Conservation (phyloP, 2,329 filamentous ascomycete species). For the Lachnellula suecica region DNA sequence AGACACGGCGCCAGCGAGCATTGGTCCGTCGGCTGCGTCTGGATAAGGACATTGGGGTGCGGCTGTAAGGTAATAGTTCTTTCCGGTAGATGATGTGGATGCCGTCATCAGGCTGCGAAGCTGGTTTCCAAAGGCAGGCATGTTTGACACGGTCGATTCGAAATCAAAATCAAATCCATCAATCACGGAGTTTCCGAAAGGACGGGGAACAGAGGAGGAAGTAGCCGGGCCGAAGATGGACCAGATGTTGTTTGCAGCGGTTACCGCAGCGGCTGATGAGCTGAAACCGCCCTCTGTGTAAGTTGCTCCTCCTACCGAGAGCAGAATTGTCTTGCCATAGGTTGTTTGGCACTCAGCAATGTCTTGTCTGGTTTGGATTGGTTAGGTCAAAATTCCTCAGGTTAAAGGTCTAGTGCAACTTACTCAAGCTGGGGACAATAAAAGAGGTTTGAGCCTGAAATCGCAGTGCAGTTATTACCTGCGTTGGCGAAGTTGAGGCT, state of each 20-base stretch:
- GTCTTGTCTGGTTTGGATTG: constrained; percentile 35
- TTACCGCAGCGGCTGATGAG: constrained; percentile 48
- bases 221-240: constrained; percentile 64
- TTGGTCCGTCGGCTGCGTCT: constrained; percentile 56
- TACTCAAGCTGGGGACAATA: constrained; percentile 66
- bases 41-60: constrained; percentile 70
- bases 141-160: constrained; percentile 57
- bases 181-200: constrained; percentile 64
- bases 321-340: constrained; percentile 67
- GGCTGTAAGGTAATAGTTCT: constrained; percentile 59
- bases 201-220: constrained; percentile 50
- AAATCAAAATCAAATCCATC: constrained; percentile 81
- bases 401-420: constrained; percentile 25
- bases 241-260: constrained; percentile 65
- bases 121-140: constrained; percentile 57
- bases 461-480: constrained; percentile 59
- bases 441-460: constrained; percentile 56
- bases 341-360: constrained; percentile 59
- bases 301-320: constrained; percentile 71
- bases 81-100: constrained; percentile 39
- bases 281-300: constrained; percentile 68
- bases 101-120: constrained; percentile 56
- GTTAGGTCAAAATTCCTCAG: background rate
- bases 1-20: constrained; percentile 51
- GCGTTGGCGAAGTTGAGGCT: constrained; percentile 65